Percentiles rank a stretch among this genome's conserved stretches.
phyloP scores from a whole-genome alignment of 345 rosid species.

The Sapria himalayana region DNA sequence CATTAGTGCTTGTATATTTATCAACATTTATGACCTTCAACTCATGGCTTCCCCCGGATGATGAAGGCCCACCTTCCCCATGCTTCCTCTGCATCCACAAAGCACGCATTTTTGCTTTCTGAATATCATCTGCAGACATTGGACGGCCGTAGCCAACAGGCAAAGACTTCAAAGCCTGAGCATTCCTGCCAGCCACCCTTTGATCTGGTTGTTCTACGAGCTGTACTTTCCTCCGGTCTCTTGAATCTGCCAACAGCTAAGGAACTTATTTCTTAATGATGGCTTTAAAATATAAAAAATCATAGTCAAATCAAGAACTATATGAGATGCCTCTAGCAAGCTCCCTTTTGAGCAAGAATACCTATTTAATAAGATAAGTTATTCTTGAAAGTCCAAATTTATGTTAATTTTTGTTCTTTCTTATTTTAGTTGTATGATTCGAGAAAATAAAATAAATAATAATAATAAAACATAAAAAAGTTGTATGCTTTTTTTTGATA shows the following conservation, averaged over 20 bases:
- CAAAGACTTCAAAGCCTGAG: slow-evolving; percentile 36
- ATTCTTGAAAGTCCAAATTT: too few relatives aligned
- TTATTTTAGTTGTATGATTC: too few relatives aligned
- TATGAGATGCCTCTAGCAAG: not conserved
- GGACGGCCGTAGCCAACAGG: slow-evolving; percentile 59
- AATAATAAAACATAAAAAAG: too few relatives aligned
- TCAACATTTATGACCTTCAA: slow-evolving; percentile 18
- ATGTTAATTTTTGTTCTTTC: too few relatives aligned
- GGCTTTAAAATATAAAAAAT: too few relatives aligned
- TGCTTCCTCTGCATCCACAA: slow-evolving; percentile 60
- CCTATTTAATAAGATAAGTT: too few relatives aligned
- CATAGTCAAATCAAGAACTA: too few relatives aligned
- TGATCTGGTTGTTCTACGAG: slow-evolving; percentile 96
- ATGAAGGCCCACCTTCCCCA: slow-evolving; percentile 29
- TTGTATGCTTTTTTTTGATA: too few relatives aligned
- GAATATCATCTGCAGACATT: slow-evolving; percentile 96
- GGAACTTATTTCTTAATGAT: slow-evolving; percentile 13
- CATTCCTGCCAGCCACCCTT: slow-evolving; percentile 44
- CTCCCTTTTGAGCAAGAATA: too few relatives aligned
- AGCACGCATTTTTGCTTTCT: slow-evolving; percentile 92
- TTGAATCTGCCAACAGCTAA: slow-evolving; percentile 56
- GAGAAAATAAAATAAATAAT: too few relatives aligned
- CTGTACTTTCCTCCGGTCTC: slow-evolving; percentile 84
- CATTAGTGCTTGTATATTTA: slow-evolving; percentile 17
- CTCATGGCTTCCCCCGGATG: slow-evolving; percentile 24